Conservation (phyloP, 371 early-diverging fungal genomes). For the Chytridiales sp. region DNA sequence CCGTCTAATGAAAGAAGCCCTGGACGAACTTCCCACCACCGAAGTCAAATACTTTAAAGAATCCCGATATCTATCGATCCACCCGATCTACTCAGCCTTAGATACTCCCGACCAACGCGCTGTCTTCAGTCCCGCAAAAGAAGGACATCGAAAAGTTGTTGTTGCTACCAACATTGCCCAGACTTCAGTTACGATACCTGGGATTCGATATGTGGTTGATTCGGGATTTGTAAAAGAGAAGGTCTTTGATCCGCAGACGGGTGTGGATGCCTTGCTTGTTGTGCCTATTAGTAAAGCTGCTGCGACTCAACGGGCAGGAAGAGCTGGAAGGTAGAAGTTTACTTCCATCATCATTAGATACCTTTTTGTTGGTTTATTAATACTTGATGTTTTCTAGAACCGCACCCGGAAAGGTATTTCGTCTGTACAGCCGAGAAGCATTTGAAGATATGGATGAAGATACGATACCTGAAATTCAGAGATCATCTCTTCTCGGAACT, state of each 20-base stretch:
- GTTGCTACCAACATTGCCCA: constrained; percentile 74
- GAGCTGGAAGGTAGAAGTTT: constrained; percentile 54
- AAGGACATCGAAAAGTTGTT: constrained; percentile 55
- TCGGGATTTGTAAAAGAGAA: constrained; percentile 91
- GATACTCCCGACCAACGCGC: constrained; percentile 45
- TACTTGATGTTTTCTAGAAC: constrained; percentile 37
- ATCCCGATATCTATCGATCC: constrained; percentile 36
- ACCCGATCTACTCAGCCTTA: constrained; percentile 53
- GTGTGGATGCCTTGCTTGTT: constrained; percentile 74
- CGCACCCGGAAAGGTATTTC: constrained; percentile 59
- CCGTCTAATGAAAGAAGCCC: constrained; percentile 44
- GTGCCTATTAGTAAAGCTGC: constrained; percentile 73
- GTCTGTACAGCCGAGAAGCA: constrained; percentile 60
- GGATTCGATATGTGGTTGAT: constrained; percentile 89
- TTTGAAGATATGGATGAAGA: constrained; percentile 49
- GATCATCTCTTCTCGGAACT: constrained; percentile 50
- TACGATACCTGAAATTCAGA: constrained; percentile 61
- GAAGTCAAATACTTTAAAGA: constrained; percentile 23
- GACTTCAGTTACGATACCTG: constrained; percentile 83
- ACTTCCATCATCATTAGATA: not conserved
- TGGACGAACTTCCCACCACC: constrained; percentile 26
- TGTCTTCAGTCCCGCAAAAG: constrained; percentile 44
- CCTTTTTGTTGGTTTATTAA: not conserved
- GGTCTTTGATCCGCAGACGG: constrained; percentile 71
- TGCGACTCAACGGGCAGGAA: constrained; percentile 67